Evolutionary conservation across 1,139 yeast genomes (phyloP).

Genomic region (Sugiyamaella japonica): DNA sequence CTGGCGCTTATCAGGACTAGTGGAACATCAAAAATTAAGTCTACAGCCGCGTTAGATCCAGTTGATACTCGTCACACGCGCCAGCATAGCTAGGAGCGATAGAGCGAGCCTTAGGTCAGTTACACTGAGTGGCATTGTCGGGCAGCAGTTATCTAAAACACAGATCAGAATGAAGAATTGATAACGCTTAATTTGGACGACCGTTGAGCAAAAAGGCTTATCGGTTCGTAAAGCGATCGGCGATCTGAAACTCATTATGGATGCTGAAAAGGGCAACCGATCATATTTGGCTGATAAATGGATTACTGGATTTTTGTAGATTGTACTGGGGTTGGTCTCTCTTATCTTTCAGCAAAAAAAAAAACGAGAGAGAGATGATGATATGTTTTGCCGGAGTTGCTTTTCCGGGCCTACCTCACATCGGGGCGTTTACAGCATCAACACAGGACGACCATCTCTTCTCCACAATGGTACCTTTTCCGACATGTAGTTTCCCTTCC

Average conservation of each 20-base stretch:
- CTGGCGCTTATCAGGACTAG: not conserved
- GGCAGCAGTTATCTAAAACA: no score
- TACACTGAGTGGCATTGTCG: no score
- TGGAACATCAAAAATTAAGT: not conserved
- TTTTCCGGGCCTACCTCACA: not conserved
- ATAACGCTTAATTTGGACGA: not conserved
- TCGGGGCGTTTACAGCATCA: not conserved
- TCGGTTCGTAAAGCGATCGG: not conserved
- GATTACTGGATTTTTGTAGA: not conserved
- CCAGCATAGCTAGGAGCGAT: no score
- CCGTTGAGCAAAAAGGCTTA: not conserved
- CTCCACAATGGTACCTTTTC: not conserved
- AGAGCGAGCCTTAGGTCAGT: no score
- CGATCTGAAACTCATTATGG: not conserved
- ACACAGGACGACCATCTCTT: not conserved
- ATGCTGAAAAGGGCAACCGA: not conserved
- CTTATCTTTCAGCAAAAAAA: not conserved
- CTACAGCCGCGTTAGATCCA: no score
- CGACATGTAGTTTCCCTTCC: not conserved
- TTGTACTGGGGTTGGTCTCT: not conserved
- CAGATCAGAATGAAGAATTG: not conserved
- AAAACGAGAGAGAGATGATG: not conserved
- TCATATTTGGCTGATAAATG: not conserved
- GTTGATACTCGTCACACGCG: no score
- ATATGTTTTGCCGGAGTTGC: not conserved